Evolutionary conservation across 768 basidiomycete genomes (phyloP).

Genomic region (Lyophyllum atratum): DNA sequence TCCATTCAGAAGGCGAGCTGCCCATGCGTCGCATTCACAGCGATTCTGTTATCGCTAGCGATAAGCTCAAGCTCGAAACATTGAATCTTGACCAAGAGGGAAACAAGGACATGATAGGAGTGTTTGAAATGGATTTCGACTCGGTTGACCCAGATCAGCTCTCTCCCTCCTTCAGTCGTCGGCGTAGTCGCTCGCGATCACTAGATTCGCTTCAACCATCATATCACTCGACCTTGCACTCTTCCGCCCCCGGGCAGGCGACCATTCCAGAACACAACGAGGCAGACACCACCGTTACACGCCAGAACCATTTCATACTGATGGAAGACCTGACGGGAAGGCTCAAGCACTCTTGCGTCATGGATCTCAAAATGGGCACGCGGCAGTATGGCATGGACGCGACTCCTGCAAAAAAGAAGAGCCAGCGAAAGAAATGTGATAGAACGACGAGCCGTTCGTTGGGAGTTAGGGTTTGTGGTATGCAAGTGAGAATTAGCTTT

Average conservation of each 20-base stretch:
- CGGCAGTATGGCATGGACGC: conserved; percentile 98
- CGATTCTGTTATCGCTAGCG: conserved; percentile 46
- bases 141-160: conserved; percentile 17
- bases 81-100: conserved; percentile 31
- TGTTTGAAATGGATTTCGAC: conserved; percentile 49
- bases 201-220: conserved; percentile 33
- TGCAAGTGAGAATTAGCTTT: conserved; percentile 74
- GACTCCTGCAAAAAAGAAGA: conserved; percentile 90
- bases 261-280: conserved; percentile 36
- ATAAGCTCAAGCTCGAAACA: conserved; percentile 29
- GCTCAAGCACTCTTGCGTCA: conserved; percentile 88
- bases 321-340: conserved; percentile 98
- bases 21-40: conserved; percentile 67
- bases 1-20: conserved; percentile 35
- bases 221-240: conserved; percentile 26
- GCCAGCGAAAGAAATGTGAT: conserved; percentile 98
- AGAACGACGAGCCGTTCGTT: conserved; percentile 89
- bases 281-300: conserved; percentile 54
- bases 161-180: conserved; percentile 40
- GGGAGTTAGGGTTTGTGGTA: conserved; percentile 94
- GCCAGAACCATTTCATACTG: conserved; percentile 97
- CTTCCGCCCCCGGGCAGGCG: conserved; percentile 24
- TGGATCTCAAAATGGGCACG: conserved; percentile 99
- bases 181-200: conserved; percentile 46
- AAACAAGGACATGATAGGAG: conserved; percentile 29